Evolutionary conservation across 1,284 basidiomycete species (phyloP).

Genomic region (Cutaneotrichosporon sp.): DNA sequence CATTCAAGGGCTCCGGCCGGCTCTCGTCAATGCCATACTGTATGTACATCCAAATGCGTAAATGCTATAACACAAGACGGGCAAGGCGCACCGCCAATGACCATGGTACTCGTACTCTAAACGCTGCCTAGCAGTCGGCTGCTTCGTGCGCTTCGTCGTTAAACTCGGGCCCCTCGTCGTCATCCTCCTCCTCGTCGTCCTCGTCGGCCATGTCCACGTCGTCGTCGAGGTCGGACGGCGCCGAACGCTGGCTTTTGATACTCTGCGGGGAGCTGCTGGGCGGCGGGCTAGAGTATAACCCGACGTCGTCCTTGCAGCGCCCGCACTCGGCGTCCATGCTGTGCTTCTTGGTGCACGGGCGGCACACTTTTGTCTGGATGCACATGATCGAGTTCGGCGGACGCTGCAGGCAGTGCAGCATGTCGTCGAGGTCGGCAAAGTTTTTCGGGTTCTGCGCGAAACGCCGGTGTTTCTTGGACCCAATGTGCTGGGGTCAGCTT

Average conservation of each 20-base stretch:
- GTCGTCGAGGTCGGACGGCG: background rate
- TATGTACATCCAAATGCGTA: background rate
- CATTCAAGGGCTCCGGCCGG: background rate
- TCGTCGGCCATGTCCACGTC: background rate
- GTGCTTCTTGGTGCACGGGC: constrained; percentile 21
- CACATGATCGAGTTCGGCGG: constrained; percentile 50
- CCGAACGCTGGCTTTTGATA: background rate
- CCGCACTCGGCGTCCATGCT: constrained; percentile 19
- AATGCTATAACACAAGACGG: too few species aligned
- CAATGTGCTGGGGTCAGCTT: constrained; percentile 61
- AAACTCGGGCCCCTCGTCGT: background rate
- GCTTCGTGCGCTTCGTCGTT: constrained; percentile 4
- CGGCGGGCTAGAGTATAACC: constrained; percentile 10
- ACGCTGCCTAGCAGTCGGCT: background rate
- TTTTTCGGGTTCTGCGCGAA: constrained; percentile 78
- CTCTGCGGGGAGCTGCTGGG: constrained; percentile 8
- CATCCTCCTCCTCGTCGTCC: background rate
- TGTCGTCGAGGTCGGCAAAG: constrained; percentile 73
- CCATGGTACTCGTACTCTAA: too few species aligned
- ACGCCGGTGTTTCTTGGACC: constrained; percentile 69
- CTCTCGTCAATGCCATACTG: background rate
- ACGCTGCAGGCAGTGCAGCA: constrained; percentile 69
- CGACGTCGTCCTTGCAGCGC: constrained; percentile 17
- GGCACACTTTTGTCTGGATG: constrained; percentile 17
- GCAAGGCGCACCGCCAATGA: too few species aligned